Percentiles rank a stretch among this genome's conserved stretches.
These are phyloP conservation scores for Botrytis tulipae DNA, from an alignment of 2,329 filamentous ascomycete genomes.

Conservation along the genomic window DNA sequence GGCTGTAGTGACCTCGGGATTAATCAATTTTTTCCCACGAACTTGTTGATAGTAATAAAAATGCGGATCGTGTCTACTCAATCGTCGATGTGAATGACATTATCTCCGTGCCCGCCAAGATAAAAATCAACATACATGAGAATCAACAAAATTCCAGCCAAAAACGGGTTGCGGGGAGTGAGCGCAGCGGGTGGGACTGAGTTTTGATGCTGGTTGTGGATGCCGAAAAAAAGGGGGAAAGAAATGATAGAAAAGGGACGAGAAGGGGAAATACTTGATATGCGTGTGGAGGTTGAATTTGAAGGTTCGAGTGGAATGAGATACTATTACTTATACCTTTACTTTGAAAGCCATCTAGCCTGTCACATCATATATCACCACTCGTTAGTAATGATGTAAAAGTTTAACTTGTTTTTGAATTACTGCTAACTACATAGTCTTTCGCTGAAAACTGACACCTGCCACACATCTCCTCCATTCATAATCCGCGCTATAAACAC, in stretches of 20 bases:
- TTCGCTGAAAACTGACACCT: background rate
- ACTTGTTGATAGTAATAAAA: background rate
- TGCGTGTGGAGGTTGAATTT: background rate
- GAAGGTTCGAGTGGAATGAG: background rate
- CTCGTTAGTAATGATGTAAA: background rate
- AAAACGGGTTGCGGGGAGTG: background rate
- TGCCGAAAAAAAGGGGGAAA: background rate
- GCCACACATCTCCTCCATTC: background rate
- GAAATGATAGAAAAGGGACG: background rate
- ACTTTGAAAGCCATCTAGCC: background rate
- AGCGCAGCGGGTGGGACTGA: background rate
- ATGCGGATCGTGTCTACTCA: background rate
- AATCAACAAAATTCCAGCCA: background rate
- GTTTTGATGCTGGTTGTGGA: background rate
- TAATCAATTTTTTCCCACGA: background rate
- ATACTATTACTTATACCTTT: background rate
- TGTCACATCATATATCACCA: background rate
- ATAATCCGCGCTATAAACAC: background rate
- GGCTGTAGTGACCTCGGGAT: too few relatives aligned
- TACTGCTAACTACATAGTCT: background rate
- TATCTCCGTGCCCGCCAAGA: background rate
- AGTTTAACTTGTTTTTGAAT: slow-evolving; percentile 10
- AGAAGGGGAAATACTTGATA: background rate
- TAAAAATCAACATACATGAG: too few relatives aligned
- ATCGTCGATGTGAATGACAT: background rate